Evolutionary conservation across 1,284 basidiomycete genomes (phyloP).

Genomic region (Marasmius oreades): DNA sequence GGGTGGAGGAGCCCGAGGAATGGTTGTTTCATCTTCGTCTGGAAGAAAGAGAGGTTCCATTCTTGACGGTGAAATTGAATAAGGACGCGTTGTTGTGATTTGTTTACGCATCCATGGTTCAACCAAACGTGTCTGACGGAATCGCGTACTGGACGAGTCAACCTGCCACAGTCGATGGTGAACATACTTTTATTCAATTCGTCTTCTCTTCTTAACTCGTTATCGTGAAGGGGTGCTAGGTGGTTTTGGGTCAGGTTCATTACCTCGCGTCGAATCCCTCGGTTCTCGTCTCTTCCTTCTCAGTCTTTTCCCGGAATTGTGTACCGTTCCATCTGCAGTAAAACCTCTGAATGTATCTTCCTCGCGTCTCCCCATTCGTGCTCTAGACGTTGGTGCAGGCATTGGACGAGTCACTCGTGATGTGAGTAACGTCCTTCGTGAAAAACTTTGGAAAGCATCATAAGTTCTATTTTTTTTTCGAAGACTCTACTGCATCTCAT

Average conservation of each 20-base stretch:
- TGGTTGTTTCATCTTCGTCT: conserved; percentile 41
- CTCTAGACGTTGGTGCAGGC: conserved; percentile 88
- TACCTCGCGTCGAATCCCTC: conserved; percentile 85
- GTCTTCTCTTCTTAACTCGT: conserved; percentile 1
- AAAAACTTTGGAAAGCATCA: not conserved
- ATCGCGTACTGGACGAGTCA: conserved; percentile 77
- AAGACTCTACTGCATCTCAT: conserved; percentile 70
- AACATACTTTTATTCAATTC: conserved; percentile 52
- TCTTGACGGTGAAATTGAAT: not conserved
- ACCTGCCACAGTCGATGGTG: conserved; percentile 73
- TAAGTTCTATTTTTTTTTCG: not conserved
- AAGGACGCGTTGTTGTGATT: conserved; percentile 5
- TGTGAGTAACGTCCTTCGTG: conserved; percentile 34
- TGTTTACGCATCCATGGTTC: conserved; percentile 13
- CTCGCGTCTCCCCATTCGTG: conserved; percentile 45
- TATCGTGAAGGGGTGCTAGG: conserved; percentile 32
- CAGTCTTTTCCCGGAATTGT: conserved; percentile 74
- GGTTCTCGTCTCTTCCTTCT: conserved; percentile 86
- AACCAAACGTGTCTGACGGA: conserved; percentile 58
- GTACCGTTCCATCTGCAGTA: conserved; percentile 69
- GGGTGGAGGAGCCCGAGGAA: conserved; percentile 18
- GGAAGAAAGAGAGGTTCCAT: conserved; percentile 45
- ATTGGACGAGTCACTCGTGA: conserved; percentile 88
- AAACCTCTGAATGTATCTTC: conserved; percentile 33
- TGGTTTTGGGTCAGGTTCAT: conserved; percentile 51